Evolutionary conservation across 257 asterid species (phyloP).

Genomic region (Solanum sitiens): DNA sequence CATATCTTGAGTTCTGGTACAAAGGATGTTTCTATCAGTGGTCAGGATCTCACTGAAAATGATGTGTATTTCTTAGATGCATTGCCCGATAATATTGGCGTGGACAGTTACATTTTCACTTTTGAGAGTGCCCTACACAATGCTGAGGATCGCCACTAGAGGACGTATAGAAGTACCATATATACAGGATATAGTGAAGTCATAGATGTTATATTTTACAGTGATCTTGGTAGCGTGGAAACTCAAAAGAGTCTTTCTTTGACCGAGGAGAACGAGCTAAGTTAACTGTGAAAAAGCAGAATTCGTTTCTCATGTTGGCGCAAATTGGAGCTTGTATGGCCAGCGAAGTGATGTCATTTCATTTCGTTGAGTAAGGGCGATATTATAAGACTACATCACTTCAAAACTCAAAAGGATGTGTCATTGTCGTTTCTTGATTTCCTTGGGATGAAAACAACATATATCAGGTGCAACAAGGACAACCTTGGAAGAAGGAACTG

Average conservation of each 20-base stretch:
- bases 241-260: background rate
- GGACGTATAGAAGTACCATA: background rate
- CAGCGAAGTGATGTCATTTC: background rate
- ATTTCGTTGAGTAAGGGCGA: background rate
- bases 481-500: background rate
- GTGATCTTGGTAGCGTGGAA: background rate
- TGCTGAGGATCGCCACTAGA: background rate
- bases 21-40: background rate
- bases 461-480: background rate
- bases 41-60: background rate
- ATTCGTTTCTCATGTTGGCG: background rate
- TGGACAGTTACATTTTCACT: background rate
- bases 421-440: background rate
- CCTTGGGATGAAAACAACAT: background rate
- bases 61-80: background rate
- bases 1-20: background rate
- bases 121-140: background rate
- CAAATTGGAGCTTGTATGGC: background rate
- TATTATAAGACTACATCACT: background rate
- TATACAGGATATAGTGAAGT: background rate
- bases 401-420: background rate
- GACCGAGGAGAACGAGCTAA: background rate
- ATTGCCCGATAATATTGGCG: background rate
- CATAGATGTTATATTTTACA: background rate
- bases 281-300: background rate